phyloP scores from a whole-genome alignment of 495 filamentous ascomycete genomes.

The Chaetomium tenue region DNA sequence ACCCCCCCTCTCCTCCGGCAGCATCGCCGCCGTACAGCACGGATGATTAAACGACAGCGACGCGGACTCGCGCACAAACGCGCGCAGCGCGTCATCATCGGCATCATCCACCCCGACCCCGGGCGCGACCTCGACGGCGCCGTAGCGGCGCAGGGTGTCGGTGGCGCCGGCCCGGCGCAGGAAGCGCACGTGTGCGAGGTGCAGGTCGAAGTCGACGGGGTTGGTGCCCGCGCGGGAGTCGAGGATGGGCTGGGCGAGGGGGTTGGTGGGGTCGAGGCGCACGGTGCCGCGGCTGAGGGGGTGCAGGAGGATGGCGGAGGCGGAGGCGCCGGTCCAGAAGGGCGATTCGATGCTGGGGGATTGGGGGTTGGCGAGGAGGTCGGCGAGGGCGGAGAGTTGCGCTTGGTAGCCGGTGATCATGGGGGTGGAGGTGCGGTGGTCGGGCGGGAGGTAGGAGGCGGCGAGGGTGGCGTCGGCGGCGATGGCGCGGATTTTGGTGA shows the following conservation, averaged over 20 bases:
- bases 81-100: background rate
- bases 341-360: constrained; percentile 31
- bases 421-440: constrained; percentile 10
- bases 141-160: constrained; percentile 22
- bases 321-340: constrained; percentile 23
- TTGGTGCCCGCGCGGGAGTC: constrained; percentile 35
- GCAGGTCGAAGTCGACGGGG: constrained; percentile 34
- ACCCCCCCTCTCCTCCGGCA: constrained; percentile 52
- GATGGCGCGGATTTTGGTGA: constrained; percentile 18
- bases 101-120: background rate
- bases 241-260: constrained; percentile 33
- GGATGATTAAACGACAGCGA: constrained; percentile 25
- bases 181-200: constrained; percentile 26
- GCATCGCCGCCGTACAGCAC: constrained; percentile 53
- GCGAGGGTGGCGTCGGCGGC: constrained; percentile 5
- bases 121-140: constrained; percentile 14
- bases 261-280: constrained; percentile 36
- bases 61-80: background rate
- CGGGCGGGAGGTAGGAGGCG: constrained; percentile 23
- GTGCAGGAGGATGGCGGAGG: constrained; percentile 30
- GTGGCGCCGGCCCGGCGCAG: constrained; percentile 24
- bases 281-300: constrained; percentile 37
- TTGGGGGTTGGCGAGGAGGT: constrained; percentile 20
- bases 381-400: constrained; percentile 26
- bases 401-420: constrained; percentile 27